Conservation (phyloP, 163 green algal genomes). For the Coccomyxa subellipsoidea region DNA sequence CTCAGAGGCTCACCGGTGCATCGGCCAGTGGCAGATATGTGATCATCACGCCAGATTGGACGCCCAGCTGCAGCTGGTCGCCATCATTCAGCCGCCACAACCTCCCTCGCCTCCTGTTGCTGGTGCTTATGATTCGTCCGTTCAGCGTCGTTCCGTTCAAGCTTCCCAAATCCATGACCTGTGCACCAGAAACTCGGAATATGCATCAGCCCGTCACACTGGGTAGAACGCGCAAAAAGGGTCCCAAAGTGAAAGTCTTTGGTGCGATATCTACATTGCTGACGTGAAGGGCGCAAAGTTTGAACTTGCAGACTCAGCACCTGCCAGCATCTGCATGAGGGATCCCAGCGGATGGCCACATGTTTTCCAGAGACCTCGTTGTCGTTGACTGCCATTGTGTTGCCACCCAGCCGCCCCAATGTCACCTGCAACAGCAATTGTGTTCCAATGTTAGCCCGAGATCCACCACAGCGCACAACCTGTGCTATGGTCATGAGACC, state of each 20-base stretch:
- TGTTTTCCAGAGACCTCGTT: conserved; percentile 42
- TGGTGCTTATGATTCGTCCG: conserved; percentile 51
- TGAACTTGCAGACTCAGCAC: neutral
- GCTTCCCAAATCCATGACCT: conserved; percentile 61
- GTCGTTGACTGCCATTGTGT: conserved; percentile 54
- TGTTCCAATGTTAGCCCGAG: no score
- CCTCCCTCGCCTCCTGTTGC: conserved; percentile 45
- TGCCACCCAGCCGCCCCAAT: conserved; percentile 48
- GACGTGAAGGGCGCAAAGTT: neutral
- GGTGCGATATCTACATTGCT: no score
- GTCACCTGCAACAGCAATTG: conserved; percentile 57
- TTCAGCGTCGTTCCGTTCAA: conserved; percentile 79
- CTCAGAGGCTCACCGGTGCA: neutral
- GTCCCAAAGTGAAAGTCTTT: no score
- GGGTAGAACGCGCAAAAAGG: neutral
- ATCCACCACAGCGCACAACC: neutral
- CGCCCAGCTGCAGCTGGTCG: conserved; percentile 66
- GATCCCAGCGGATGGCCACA: neutral
- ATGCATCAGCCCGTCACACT: neutral
- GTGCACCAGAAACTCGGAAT: neutral
- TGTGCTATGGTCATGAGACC: neutral
- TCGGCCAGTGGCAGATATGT: neutral
- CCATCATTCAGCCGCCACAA: conserved; percentile 46
- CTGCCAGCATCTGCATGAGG: neutral
- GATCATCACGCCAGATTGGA: conserved; percentile 50